Conservation (phyloP, 768 basidiomycete species). For the Suillus sp. region DNA sequence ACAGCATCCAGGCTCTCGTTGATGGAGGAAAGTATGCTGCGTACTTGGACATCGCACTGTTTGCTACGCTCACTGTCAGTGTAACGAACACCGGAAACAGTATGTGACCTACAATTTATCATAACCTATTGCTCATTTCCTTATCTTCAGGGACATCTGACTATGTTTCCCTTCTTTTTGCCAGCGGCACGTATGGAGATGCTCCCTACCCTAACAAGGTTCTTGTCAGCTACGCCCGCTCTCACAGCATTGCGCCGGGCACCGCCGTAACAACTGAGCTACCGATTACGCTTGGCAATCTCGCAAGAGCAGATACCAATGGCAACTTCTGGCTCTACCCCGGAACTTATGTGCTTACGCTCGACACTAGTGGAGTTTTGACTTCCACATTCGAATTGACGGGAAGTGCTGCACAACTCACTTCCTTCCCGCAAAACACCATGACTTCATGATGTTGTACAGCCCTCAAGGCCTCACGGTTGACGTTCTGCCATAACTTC, state of each 20-base stretch:
- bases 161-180: conserved; percentile 56
- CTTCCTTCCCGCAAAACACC: conserved; percentile 40
- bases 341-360: conserved; percentile 42
- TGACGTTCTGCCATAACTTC: background rate
- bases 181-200: conserved; percentile 49
- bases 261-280: conserved; percentile 36
- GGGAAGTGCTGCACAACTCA: conserved; percentile 44
- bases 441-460: conserved; percentile 5
- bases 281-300: conserved; percentile 47
- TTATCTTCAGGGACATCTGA: conserved; percentile 43
- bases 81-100: conserved; percentile 50
- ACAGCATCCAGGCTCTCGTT: conserved; percentile 46
- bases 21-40: conserved; percentile 20
- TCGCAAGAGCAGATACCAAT: conserved; percentile 48
- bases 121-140: background rate
- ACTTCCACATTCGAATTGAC: conserved; percentile 45
- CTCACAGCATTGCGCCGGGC: conserved; percentile 36
- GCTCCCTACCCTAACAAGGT: conserved; percentile 54
- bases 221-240: conserved; percentile 51
- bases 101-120: background rate
- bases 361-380: conserved; percentile 45
- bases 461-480: background rate
- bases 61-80: conserved; percentile 51
- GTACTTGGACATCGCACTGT: conserved; percentile 44
- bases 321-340: conserved; percentile 49